Base-by-base conservation (phyloP, 352 stramenopile genomes). In the Phytophthora boehmeriae region DNA sequence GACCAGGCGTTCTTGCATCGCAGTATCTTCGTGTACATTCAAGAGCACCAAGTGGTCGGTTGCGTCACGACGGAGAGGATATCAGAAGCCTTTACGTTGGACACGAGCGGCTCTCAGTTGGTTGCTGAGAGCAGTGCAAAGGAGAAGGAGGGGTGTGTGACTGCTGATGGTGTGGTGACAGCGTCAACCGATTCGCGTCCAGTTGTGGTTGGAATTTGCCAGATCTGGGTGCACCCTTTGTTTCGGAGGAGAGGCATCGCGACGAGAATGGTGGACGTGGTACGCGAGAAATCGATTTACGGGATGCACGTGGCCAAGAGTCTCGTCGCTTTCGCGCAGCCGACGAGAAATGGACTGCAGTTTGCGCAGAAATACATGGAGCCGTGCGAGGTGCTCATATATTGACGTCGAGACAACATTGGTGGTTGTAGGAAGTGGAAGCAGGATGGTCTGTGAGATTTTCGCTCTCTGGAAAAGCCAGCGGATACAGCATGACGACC, bases 201-300 rank as follows among this genome's bases (percentile, higher is more conserved):
- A 16, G 83, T 76, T 22, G 45, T 90, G 20, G 48, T 89, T 1
- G 86, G 86, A 2, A 74, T 93, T 41, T 88, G 80, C 32, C 82
- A 89, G 59, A 59, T 95, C 22, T 93, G 82, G 81, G 84, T 90
- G 1, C 80, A 93, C 42, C 75, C 78, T 17, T 53, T 59, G 8
- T 78, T 73, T 47, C 76, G 80, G 16, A 63, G 70, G 35, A 73
- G 83, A 65, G 52, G 61, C 20, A 76, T 95, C 22, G 83, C 86
- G 0, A 83, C 77, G 2, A 67, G 78, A 11, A 67, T 95, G 20
- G 61, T 95, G 8, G 74, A 93, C 51, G 65, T 73, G 5, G 71
- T 86, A 28, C 73, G 83, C 3, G 74, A 87, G 16, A 91, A 88
- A 45, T 84, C 76, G 32, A 86, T 90, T 25, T 95, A 95, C 49